Evolutionary conservation across 108 stramenopile genomes (phyloP).

Genomic region (Schizochytrium sp.): DNA sequence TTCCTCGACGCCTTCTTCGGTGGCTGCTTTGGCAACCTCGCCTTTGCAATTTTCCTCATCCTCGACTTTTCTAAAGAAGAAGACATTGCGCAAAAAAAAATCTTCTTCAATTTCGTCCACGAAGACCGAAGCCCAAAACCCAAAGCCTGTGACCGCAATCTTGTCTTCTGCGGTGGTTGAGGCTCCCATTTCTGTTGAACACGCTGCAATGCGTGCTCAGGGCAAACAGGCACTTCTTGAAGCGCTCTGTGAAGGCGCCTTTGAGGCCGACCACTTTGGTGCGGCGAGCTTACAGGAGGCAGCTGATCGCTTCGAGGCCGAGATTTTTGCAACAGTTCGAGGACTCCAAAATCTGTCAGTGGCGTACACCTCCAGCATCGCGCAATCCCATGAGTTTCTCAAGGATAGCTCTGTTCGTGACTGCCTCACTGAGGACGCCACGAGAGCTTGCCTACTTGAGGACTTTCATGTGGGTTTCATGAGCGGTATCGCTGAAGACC

Average conservation of each 20-base stretch:
- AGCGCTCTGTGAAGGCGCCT: neutral
- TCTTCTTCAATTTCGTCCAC: too few species aligned
- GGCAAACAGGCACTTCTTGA: neutral
- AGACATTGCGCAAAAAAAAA: too few species aligned
- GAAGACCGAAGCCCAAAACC: too few species aligned
- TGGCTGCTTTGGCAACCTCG: too few species aligned
- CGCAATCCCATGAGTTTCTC: conserved; percentile 9
- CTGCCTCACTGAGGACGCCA: conserved; percentile 32
- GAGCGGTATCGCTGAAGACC: neutral
- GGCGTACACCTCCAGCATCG: neutral
- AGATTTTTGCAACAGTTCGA: neutral
- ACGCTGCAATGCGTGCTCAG: neutral
- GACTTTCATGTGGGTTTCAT: neutral
- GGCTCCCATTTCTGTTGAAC: too few species aligned
- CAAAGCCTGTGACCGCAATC: too few species aligned
- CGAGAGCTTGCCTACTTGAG: conserved; percentile 4
- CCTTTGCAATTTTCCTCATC: too few species aligned
- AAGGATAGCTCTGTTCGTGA: neutral
- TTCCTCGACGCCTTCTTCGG: too few species aligned
- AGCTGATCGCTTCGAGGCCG: conserved; percentile 4
- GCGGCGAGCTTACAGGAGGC: neutral
- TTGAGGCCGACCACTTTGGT: neutral
- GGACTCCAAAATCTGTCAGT: neutral
- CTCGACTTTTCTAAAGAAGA: too few species aligned
- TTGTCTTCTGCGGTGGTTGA: too few species aligned